Evolutionary conservation across 306 rosid species (phyloP).

Genomic region (Leucaena leucocephala): DNA sequence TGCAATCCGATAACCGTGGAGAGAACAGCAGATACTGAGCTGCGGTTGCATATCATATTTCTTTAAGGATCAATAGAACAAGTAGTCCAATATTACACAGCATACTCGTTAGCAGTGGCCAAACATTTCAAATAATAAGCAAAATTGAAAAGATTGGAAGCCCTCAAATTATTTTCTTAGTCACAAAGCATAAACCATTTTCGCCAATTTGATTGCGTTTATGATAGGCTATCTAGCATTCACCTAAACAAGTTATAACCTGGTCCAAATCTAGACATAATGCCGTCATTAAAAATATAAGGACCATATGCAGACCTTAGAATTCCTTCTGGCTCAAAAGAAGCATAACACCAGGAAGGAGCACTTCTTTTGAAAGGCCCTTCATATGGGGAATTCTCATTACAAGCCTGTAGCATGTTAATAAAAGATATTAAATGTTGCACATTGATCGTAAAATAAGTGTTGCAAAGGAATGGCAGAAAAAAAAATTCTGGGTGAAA

Average conservation of each 20-base stretch:
- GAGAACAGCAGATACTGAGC: constrained; percentile 85
- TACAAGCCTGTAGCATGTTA: constrained; percentile 74
- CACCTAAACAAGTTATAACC: background rate
- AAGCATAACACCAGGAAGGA: constrained; percentile 91
- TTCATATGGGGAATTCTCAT: constrained; percentile 69
- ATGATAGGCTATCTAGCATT: constrained; percentile 4
- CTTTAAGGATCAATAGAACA: constrained; percentile 14
- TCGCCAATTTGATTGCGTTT: constrained; percentile 22
- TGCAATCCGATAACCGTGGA: constrained; percentile 85
- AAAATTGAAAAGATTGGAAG: background rate
- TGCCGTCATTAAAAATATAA: constrained; percentile 14
- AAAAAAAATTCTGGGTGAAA: constrained; percentile 4
- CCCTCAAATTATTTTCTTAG: constrained; percentile 20
- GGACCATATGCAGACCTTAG: constrained; percentile 57
- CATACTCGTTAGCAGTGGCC: background rate
- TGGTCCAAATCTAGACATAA: constrained; percentile 8
- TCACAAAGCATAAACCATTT: constrained; percentile 6
- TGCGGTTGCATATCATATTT: constrained; percentile 48
- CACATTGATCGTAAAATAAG: constrained; percentile 18
- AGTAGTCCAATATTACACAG: constrained; percentile 22
- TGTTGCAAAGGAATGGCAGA: background rate
- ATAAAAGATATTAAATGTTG: constrained; percentile 25
- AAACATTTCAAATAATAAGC: constrained; percentile 9
- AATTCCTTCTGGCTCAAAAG: constrained; percentile 95
- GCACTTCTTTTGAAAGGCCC: constrained; percentile 71